These are phyloP conservation scores for Cymbopogon citratus DNA, from an alignment of 176 grass and related monocot species.

Conservation along the genomic window DNA sequence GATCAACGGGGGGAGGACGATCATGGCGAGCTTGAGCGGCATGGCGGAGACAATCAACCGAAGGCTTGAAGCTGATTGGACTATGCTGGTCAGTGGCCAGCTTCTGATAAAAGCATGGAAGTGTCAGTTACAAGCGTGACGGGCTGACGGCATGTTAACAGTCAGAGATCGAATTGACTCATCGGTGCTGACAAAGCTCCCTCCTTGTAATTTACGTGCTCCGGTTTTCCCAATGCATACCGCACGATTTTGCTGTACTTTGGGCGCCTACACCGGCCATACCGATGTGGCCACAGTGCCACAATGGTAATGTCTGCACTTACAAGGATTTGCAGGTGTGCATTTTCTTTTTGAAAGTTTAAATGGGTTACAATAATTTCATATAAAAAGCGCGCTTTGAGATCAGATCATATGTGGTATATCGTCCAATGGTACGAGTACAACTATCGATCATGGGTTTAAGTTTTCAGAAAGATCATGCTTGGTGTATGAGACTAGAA, in stretches of 20 bases:
- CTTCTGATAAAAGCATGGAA: background rate
- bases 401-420: background rate
- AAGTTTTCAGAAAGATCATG: no score
- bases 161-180: background rate
- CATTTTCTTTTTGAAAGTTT: background rate
- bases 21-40: slow-evolving; percentile 12
- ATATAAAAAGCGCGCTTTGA: background rate
- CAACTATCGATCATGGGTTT: no score
- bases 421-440: no score
- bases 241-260: background rate
- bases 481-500: no score
- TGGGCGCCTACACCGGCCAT: background rate
- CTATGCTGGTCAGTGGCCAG: background rate
- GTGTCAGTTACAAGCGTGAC: background rate
- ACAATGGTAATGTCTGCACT: no score
- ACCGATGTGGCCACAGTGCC: background rate
- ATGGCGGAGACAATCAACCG: background rate
- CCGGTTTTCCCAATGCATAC: background rate
- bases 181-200: background rate
- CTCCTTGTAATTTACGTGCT: background rate
- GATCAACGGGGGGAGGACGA: background rate
- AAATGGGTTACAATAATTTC: background rate
- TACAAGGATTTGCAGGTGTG: background rate
- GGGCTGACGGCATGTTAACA: background rate
- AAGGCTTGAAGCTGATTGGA: background rate